Evolutionary conservation across 192 early-diverging fungal species (phyloP), one percentile per base, ranked within the genome.

Genomic region (Gryganskiella cystojenkinii): DNA sequence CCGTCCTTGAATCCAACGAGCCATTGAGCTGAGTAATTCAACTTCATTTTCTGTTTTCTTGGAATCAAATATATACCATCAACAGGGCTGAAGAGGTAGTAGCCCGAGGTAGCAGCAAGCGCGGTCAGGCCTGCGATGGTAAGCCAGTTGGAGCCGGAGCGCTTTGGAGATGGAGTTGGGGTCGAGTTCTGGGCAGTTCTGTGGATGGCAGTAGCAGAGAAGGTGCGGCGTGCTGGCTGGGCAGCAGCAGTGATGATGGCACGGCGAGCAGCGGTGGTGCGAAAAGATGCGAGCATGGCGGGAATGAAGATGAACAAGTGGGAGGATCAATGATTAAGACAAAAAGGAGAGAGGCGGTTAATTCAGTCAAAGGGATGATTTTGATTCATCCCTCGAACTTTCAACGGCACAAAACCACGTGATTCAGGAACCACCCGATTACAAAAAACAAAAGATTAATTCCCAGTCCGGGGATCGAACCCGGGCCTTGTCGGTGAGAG

Each of bases 401-500:
- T n/a, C n/a, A n/a, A n/a, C n/a, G n/a, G n/a, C n/a, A n/a, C n/a
- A n/a, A n/a, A n/a, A n/a, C n/a, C n/a, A n/a, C n/a, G n/a, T n/a
- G n/a, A n/a, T n/a, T n/a, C n/a, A n/a, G n/a, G n/a, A n/a, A n/a
- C n/a, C 37, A 40, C 37, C 7, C 13, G 37, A 40, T 13, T 40
- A 40, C 37, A 40, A 40, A 40, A 40, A 13, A 40, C 5, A 40
- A 40, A 13, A 40, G 13, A 40, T 9, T 5, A 58, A 58, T 76
- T 76, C 73, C 73, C 73, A 76, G 73, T 76, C 73, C 73, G 73
- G 73, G 73, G 73, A 76, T 76, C 73, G 73, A 76, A 76, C 73
- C 73, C 73, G 73, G 73, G 73, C 73, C 73, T 76, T 76, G 73
- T 76, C 73, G 73, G 73, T 76, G 73, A 76, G 73, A 76, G 73